phyloP scores from a whole-genome alignment of 371 early-diverging fungal species.

The Haplosporangium sp. region DNA sequence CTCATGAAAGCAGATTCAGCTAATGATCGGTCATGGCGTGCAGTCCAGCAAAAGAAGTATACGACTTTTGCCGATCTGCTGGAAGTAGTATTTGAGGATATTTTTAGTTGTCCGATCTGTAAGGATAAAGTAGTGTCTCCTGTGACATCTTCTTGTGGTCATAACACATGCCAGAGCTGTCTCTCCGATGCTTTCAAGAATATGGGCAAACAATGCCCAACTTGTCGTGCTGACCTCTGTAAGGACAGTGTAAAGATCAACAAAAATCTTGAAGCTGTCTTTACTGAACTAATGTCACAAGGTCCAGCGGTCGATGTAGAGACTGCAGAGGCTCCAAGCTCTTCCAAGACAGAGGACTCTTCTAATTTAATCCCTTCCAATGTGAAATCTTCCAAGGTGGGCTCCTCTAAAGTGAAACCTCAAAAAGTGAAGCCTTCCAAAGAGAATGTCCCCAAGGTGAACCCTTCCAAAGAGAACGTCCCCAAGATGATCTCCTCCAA shows the following conservation, averaged over 20 bases:
- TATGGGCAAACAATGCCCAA: constrained; percentile 1
- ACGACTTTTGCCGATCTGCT: constrained; percentile 30
- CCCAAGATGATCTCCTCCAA: no score
- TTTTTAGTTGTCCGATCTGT: constrained; percentile 59
- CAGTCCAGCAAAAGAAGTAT: constrained; percentile 19
- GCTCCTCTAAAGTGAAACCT: no score
- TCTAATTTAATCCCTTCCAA: no score
- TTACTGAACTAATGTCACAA: constrained; percentile 1
- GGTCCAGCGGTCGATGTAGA: not conserved
- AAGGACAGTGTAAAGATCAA: not conserved
- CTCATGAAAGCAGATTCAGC: constrained; percentile 12
- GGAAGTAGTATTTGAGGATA: constrained; percentile 40
- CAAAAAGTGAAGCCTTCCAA: no score
- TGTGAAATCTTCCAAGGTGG: no score
- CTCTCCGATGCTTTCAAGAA: not conserved
- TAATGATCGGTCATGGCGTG: constrained; percentile 37
- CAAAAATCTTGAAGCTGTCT: not conserved
- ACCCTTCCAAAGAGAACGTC: no score
- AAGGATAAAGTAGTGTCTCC: constrained; percentile 60
- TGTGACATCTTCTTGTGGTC: constrained; percentile 66
- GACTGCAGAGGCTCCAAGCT: no score
- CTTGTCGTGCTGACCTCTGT: constrained; percentile 4
- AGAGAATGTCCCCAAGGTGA: no score
- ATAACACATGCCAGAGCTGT: constrained; percentile 61
- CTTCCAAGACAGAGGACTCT: no score